These are phyloP conservation scores for Rhizophagus sp. DNA, from an alignment of 192 early-diverging fungal species.

Conservation along the genomic window DNA sequence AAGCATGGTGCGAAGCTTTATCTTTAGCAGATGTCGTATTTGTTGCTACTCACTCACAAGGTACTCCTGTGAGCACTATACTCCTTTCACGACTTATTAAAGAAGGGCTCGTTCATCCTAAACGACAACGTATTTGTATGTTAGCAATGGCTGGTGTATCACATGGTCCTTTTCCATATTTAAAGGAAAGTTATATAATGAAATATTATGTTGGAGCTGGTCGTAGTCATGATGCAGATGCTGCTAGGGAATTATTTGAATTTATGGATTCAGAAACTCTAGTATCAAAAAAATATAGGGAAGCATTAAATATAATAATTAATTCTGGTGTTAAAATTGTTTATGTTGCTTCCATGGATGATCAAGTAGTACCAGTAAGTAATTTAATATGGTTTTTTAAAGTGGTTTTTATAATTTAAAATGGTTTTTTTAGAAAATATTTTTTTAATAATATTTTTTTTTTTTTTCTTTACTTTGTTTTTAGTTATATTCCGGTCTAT, in stretches of 20 bases:
- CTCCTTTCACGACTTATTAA: constrained; percentile 72
- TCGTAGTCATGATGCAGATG: constrained; percentile 65
- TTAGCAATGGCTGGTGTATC: constrained; percentile 93
- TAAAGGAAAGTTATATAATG: constrained; percentile 82
- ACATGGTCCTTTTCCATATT: constrained; percentile 84
- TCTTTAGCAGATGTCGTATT: constrained; percentile 75
- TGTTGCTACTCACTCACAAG: constrained; percentile 92
- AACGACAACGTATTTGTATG: constrained; percentile 72
- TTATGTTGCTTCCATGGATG: constrained; percentile 86
- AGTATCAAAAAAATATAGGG: constrained; percentile 71
- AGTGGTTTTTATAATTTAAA: neutral
- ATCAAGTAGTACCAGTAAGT: constrained; percentile 86
- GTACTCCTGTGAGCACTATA: constrained; percentile 84
- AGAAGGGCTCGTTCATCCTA: constrained; percentile 57
- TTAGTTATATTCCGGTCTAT: constrained; percentile 70
- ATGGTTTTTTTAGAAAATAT: no score
- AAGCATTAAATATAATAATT: constrained; percentile 68
- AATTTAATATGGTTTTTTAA: no score
- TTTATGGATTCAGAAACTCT: constrained; percentile 79
- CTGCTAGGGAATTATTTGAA: constrained; percentile 91
- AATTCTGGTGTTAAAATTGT: constrained; percentile 70
- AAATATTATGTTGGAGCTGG: constrained; percentile 63
- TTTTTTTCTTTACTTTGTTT: no score
- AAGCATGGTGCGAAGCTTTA: constrained; percentile 43
- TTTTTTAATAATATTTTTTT: neutral